These are phyloP conservation scores for Terana coerulea DNA, from an alignment of 768 basidiomycete species.

Conservation along the genomic window DNA sequence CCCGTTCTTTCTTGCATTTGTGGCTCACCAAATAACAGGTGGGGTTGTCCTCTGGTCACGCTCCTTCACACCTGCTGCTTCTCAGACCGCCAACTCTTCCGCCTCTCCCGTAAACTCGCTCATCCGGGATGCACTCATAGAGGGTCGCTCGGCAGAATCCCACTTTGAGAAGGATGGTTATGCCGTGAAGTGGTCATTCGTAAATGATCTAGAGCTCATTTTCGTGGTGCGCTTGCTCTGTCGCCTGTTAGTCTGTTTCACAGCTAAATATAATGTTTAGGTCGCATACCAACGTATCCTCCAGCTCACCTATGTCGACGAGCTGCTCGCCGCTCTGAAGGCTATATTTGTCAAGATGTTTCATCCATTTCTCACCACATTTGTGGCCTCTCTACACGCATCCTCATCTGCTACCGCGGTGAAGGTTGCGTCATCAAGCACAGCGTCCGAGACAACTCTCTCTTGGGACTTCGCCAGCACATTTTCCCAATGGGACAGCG, in stretches of 20 bases:
- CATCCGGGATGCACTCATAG: conserved; percentile 68
- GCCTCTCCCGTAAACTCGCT: conserved; percentile 29
- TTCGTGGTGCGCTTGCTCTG: conserved; percentile 71
- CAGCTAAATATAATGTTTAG: conserved; percentile 39
- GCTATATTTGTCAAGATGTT: conserved; percentile 84
- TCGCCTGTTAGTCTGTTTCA: neutral
- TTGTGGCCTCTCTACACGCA: conserved; percentile 80
- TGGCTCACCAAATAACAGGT: conserved; percentile 40
- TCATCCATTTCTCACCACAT: conserved; percentile 75
- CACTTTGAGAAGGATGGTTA: conserved; percentile 94
- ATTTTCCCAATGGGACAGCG: conserved; percentile 76
- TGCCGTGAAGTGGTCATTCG: conserved; percentile 90
- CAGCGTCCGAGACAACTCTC: conserved; percentile 30
- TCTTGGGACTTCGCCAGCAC: conserved; percentile 69
- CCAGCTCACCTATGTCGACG: conserved; percentile 90
- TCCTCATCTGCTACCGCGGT: conserved; percentile 27
- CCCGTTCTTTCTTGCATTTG: neutral
- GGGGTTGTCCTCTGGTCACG: conserved; percentile 93
- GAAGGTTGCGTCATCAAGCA: conserved; percentile 24
- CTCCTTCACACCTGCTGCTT: conserved; percentile 77
- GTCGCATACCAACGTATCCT: conserved; percentile 96
- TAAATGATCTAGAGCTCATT: conserved; percentile 93
- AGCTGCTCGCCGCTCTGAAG: conserved; percentile 77
- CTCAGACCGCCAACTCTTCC: conserved; percentile 23
- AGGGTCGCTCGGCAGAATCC: conserved; percentile 77